Evolutionary conservation across 768 basidiomycete species (phyloP), one percentile per base, ranked within the genome.

Genomic region (Psilocybe azurescens): DNA sequence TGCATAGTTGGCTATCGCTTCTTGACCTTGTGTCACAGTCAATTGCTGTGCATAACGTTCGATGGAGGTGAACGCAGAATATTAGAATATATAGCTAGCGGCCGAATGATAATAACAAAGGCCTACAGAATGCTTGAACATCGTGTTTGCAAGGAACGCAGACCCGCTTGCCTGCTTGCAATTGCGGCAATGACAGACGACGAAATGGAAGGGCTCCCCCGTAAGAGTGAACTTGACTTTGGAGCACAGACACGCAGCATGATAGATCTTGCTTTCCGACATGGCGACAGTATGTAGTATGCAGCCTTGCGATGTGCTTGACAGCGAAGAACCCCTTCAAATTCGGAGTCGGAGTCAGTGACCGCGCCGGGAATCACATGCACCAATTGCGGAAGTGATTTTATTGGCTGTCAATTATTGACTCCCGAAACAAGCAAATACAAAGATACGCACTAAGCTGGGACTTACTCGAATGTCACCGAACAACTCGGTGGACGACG

Each of bases 101-200:
- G 24, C 24, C 2, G 24, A 24, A 24, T 24, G 24, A 24, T 0
- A 24, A 24, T 2, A 24, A 0, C 2, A 5, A 8, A 51, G 20
- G 59, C 60, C 13, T 46, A 77, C 77, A 53, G 69, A 50, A 24
- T 51, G 60, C 57, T 74, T 72, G 70, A 73, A 78, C 56, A 73
- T 66, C 5, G 69, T 62, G 57, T 75, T 73, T n/a, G 72, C 62
- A 61, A 73, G 70, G 63, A 77, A 78, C 2, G 71, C 74, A 29
- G 72, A 72, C 30, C 76, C 77, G 11, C 69, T 67, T 5, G 60
- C 48, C 50, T 73, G 69, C 67, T 74, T 73, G 67, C 77, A 78
- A 53, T 78, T 75, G 29, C 24, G 32, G 59, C 77, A 77, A 58
- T 77, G 74, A 54, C 75, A 78, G 5, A 77, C 62, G 4, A 67